Percentiles rank a stretch among this genome's conserved stretches.
phyloP scores from a whole-genome alignment of 2,329 filamentous ascomycete genomes.

The Calonectria pauciramosa region DNA sequence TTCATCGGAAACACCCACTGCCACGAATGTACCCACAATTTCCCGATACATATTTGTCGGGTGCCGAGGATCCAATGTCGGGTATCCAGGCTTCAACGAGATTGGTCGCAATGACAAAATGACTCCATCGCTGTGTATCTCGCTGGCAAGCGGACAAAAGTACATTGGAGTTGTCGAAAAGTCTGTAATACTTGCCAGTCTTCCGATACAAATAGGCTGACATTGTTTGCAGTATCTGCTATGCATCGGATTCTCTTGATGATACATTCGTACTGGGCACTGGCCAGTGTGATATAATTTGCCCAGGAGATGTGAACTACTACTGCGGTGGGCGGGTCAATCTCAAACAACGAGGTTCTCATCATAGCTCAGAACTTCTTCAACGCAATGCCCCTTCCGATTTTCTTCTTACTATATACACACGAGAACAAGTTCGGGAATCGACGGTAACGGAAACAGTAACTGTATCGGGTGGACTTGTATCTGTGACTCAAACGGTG shows the following conservation, averaged over 20 bases:
- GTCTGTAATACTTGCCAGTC: neutral
- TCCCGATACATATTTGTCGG: neutral
- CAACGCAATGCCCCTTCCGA: neutral
- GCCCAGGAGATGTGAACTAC: neutral
- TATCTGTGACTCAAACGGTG: neutral
- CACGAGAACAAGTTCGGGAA: no score
- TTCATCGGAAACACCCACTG: neutral
- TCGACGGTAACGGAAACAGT: neutral
- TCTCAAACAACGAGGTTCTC: neutral
- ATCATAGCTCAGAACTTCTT: no score
- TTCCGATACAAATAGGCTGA: neutral
- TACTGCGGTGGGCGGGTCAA: neutral
- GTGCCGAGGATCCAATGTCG: neutral
- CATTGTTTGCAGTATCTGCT: neutral
- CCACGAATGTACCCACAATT: neutral
- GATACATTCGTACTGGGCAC: neutral
- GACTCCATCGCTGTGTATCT: neutral
- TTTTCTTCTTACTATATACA: neutral
- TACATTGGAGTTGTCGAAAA: neutral
- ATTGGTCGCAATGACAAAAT: neutral
- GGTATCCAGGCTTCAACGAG: neutral
- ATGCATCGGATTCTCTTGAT: neutral
- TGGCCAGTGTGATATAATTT: neutral
- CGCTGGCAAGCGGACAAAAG: neutral
- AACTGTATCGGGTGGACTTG: neutral